Conservation (phyloP, 495 filamentous ascomycete genomes). For the Staphylotrichum longicolle region DNA sequence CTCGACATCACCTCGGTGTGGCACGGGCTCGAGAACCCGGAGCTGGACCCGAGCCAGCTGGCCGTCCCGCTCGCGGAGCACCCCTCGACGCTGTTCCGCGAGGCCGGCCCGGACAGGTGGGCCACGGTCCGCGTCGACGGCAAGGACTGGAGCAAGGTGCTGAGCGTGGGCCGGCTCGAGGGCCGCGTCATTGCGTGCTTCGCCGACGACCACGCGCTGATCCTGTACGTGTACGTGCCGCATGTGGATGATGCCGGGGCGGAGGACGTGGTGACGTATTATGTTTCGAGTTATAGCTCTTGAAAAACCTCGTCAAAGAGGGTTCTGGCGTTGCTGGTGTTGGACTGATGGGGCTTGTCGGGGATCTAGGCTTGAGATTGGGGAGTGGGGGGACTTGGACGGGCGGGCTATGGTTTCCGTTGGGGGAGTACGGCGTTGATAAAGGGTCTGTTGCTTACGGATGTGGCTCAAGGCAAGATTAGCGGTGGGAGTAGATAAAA, state of each 20-base stretch:
- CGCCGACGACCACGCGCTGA: constrained; percentile 73
- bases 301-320: not conserved
- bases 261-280: constrained; percentile 70
- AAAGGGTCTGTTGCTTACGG: too few species aligned
- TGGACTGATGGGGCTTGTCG: not conserved
- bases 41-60: constrained; percentile 72
- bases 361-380: not conserved
- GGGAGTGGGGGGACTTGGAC: too few species aligned
- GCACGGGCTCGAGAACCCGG: constrained; percentile 78
- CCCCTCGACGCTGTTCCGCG: constrained; percentile 69
- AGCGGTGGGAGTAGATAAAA: too few species aligned
- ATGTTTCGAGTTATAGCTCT: constrained; percentile 15
- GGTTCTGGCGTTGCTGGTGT: not conserved
- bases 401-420: too few species aligned
- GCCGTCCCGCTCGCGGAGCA: constrained; percentile 64
- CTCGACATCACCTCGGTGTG: constrained; percentile 79
- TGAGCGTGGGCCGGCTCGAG: constrained; percentile 84
- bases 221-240: constrained; percentile 89
- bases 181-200: constrained; percentile 90
- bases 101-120: constrained; percentile 64
- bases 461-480: too few species aligned
- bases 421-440: too few species aligned
- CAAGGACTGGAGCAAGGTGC: constrained; percentile 82
- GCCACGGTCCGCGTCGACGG: constrained; percentile 86
- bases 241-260: constrained; percentile 60